Evolutionary conservation across 2,329 filamentous ascomycete genomes (phyloP).

Genomic region (Verticillium klebahnii): DNA sequence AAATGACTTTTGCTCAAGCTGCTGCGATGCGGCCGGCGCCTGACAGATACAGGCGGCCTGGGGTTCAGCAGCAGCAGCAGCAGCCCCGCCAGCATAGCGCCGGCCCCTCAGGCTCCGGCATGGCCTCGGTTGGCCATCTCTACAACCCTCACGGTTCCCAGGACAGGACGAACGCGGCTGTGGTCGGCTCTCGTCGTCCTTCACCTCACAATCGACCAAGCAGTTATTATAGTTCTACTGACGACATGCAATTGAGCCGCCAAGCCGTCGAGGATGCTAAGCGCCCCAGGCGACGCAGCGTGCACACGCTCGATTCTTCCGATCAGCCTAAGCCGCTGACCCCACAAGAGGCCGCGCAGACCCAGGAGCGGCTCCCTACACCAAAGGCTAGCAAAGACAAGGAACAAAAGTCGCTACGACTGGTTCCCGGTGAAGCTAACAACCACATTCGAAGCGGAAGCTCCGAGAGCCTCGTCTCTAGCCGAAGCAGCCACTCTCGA

Average conservation of each 20-base stretch:
- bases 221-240: conserved; percentile 47
- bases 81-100: conserved; percentile 23
- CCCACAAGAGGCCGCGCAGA: conserved; percentile 26
- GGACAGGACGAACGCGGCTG: conserved; percentile 8
- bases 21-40: conserved; percentile 64
- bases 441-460: conserved; percentile 48
- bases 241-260: conserved; percentile 64
- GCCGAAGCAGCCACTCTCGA: conserved; percentile 53
- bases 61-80: conserved; percentile 38
- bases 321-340: conserved; percentile 16
- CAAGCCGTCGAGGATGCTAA: conserved; percentile 61
- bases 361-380: conserved; percentile 22
- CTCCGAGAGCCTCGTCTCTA: conserved; percentile 60
- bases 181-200: conserved; percentile 21
- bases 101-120: conserved; percentile 45
- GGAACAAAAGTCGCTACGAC: conserved; percentile 35
- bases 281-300: conserved; percentile 76
- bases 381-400: conserved; percentile 28
- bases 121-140: conserved; percentile 50
- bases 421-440: conserved; percentile 22
- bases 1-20: conserved; percentile 52
- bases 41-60: conserved; percentile 75
- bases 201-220: conserved; percentile 43
- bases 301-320: conserved; percentile 59
- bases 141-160: conserved; percentile 40